These are phyloP conservation scores for Amyloporia xantha DNA, from an alignment of 768 basidiomycete species.

Conservation along the genomic window DNA sequence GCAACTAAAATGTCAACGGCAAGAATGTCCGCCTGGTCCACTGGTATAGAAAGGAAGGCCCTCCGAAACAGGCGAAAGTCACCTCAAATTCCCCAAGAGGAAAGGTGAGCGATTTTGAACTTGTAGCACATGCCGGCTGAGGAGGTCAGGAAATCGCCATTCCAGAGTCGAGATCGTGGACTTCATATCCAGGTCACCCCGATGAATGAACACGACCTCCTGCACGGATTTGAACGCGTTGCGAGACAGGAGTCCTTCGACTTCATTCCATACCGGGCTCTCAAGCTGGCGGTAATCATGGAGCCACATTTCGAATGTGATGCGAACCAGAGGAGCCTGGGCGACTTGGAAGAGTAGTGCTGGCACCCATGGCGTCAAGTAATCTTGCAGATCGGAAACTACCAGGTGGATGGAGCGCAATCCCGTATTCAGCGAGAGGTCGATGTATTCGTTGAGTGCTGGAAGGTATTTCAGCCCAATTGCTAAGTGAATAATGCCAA, in stretches of 20 bases:
- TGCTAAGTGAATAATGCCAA: too few relatives aligned
- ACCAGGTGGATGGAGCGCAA: conserved; percentile 4
- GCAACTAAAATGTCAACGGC: too few relatives aligned
- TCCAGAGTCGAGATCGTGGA: not conserved
- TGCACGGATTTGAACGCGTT: not conserved
- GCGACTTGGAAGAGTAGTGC: not conserved
- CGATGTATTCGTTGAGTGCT: not conserved
- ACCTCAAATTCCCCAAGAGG: not conserved
- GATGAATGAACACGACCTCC: not conserved
- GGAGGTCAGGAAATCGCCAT: not conserved
- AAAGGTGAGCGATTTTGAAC: not conserved
- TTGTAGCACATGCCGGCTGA: not conserved
- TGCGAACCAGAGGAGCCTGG: not conserved
- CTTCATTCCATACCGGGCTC: not conserved
- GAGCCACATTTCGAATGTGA: conserved; percentile 1
- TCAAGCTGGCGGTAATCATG: not conserved
- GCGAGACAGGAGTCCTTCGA: not conserved
- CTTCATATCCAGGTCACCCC: not conserved
- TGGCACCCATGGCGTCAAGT: conserved; percentile 1
- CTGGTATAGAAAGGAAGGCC: too few relatives aligned
- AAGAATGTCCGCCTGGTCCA: too few relatives aligned
- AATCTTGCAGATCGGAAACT: not conserved
- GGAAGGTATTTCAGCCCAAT: not conserved
- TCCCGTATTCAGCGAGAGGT: not conserved
- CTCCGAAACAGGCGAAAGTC: too few relatives aligned